Evolutionary conservation across 2,329 filamentous ascomycete genomes (phyloP).

Genomic region (Trichoderma sp.): DNA sequence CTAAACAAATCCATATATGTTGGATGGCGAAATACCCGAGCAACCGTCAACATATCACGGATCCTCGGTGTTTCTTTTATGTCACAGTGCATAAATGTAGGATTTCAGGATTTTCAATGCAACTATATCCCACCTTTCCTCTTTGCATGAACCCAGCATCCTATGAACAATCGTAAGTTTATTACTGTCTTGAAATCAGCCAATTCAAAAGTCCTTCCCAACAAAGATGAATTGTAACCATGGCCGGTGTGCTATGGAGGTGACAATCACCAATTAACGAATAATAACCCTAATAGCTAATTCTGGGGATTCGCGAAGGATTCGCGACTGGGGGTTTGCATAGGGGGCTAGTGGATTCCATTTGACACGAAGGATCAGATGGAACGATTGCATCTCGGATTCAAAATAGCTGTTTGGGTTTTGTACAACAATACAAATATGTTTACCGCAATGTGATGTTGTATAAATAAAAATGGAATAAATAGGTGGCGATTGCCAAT

Average conservation of each 20-base stretch:
- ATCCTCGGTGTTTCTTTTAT: neutral
- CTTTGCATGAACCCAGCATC: neutral
- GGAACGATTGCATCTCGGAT: neutral
- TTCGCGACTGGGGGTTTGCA: neutral
- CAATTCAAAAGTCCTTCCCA: neutral
- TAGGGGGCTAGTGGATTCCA: neutral
- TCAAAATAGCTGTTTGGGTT: neutral
- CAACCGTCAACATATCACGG: neutral
- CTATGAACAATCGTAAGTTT: neutral
- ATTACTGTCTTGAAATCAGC: neutral
- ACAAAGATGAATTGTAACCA: neutral
- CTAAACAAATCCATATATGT: neutral
- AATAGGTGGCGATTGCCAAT: neutral
- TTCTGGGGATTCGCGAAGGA: neutral
- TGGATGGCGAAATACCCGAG: neutral
- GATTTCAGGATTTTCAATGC: neutral
- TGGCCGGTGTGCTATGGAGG: neutral
- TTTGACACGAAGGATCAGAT: neutral
- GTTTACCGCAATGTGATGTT: neutral
- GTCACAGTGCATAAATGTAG: neutral
- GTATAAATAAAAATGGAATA: neutral
- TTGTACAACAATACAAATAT: neutral
- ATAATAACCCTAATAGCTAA: neutral
- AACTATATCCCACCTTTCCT: neutral
- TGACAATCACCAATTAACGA: neutral